Base-by-base conservation (phyloP, 2,329 filamentous ascomycete species). In the Capronia epimyces region DNA sequence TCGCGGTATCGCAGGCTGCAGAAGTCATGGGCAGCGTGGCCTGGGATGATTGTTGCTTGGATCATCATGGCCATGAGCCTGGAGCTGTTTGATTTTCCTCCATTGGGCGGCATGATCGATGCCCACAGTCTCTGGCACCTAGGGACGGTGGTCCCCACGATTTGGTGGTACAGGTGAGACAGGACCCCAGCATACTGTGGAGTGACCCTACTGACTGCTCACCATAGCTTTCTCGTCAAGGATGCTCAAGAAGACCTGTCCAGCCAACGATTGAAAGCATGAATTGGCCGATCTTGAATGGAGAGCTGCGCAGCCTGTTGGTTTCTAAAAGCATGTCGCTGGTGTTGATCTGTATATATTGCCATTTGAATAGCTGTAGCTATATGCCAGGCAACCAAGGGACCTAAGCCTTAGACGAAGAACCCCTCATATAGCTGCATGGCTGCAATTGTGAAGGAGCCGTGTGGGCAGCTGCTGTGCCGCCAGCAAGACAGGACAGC, bases 131-230 rank as follows among this genome's bases (percentile, higher is more conserved):
- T 98, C 57, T 98, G 93, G 93, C 93, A 98, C 77, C 67, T 95
- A 55, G 89, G 90, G 50, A 98, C 93, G 0, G 91, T 98, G 44
- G 79, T 80, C 25, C 93, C 93, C 8, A 88, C 88, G 0, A 74
- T 93, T 43, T 79, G 95, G 74, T 96, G 87, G 87, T 98, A 98
- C 69, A 89, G 86, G 90, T 97, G 74, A 76, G 89, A 86, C 90
- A 96, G 74, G n/a, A 43, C 22, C 50, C 13, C 13, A 3, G 29
- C 7, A 32, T 8, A 32, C 12, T 32, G 13, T 32, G 29, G n/a
- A n/a, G n/a, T n/a, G n/a, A n/a, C n/a, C n/a, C n/a, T n/a, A 25
- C 44, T 31, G 42, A 46, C 15, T 34, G 53, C 41, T 22, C 4
- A n/a, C n/a, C n/a, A n/a, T 60, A 95, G 90, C 63, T 97, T 95